Evolutionary conservation across 495 filamentous ascomycete genomes (phyloP), one percentile per base, ranked within the genome.

Genomic region (Penicillium desertorum): DNA sequence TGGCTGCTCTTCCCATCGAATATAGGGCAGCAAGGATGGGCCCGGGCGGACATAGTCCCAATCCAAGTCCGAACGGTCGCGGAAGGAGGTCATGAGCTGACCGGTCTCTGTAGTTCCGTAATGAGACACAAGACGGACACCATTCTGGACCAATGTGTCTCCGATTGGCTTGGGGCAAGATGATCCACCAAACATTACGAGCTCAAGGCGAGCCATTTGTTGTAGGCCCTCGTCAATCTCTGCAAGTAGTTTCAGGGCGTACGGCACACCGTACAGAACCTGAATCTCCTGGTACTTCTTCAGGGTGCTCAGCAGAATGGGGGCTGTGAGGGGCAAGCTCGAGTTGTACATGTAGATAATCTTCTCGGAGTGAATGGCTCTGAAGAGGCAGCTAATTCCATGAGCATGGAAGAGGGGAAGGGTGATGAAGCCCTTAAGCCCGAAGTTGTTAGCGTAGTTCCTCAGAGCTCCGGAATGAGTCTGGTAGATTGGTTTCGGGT

Each of bases 1-100:
- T 29, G 67, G 70, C 51, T 73, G 72, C 34, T 70, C 61, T 56
- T 86, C 82, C 62, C 87, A 87, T 0, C 64, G 59, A 2, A 86
- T 50, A 46, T 62, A 68, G 5, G 65, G 56, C 3, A 71, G 52
- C 2, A 72, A 49, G 4, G 58, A 59, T 6, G 65, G 55, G 7
- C 58, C 56, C 1, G 66, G 63, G 5, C 85, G 78, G 4, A 89
- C 73, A 61, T 86, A 87, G 54, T 87, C 76, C 84, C 84, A 88
- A 16, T 81, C 77, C 27, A 74, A 75, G 58, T 89, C 86, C 1
- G 57, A 59, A 0, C 65, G 62, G 1, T 64, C 64, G 14, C 71
- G 61, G 51, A 75, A 73, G 0, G 79, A 82, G 16, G 75, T 81
- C 76, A 83, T 79, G 23, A 83, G 59, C 44, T 79, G 76, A 20